Evolutionary conservation across 176 grass and related monocot species (phyloP).

Genomic region (Zizania latifolia): DNA sequence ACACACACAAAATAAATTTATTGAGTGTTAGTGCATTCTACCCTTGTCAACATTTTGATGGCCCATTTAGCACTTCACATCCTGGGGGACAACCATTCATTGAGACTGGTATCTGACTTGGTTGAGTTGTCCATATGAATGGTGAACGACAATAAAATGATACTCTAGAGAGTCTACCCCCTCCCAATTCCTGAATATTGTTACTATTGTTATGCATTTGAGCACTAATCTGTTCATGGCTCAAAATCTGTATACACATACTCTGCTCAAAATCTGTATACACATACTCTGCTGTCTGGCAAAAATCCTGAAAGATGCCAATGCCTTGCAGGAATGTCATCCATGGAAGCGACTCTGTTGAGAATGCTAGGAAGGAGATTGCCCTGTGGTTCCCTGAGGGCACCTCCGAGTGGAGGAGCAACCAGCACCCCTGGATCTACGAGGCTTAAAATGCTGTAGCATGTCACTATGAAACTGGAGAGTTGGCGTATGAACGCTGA

Average conservation of each 20-base stretch:
- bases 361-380: conserved; percentile 92
- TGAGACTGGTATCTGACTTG: neutral
- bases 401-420: conserved; percentile 62
- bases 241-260: neutral
- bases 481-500: neutral
- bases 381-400: conserved; percentile 90
- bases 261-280: no score
- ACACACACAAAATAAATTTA: neutral
- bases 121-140: neutral
- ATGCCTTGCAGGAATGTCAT: conserved; percentile 72
- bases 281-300: neutral
- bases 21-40: neutral
- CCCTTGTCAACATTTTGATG: no score
- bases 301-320: neutral
- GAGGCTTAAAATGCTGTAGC: conserved; percentile 53
- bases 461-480: neutral
- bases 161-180: no score
- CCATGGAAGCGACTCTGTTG: conserved; percentile 82
- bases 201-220: no score
- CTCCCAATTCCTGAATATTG: no score
- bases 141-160: no score
- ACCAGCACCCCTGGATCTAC: conserved; percentile 92
- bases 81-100: neutral
- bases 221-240: neutral
- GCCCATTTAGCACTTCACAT: neutral